Conservation (phyloP, 495 filamentous ascomycete genomes). For the Pseudotulostoma volvatum region DNA sequence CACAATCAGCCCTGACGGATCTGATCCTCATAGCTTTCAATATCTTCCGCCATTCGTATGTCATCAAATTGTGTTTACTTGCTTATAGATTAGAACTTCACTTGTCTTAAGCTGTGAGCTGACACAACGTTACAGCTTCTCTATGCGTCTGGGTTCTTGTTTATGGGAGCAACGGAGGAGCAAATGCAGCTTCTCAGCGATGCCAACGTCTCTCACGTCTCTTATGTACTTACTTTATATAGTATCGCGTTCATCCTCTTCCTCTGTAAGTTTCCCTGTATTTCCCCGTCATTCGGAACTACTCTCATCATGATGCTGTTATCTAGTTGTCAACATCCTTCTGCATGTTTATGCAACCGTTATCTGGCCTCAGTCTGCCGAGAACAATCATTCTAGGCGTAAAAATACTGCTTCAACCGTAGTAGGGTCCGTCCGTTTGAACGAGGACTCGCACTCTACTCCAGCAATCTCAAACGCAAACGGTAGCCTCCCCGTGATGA, state of each 20-base stretch:
- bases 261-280: slow-evolving; percentile 42
- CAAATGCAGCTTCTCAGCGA: slow-evolving; percentile 65
- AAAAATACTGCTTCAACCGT: no score
- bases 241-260: slow-evolving; percentile 81
- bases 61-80: slow-evolving; percentile 6
- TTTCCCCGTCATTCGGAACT: background rate
- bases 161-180: slow-evolving; percentile 95
- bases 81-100: background rate
- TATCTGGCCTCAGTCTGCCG: slow-evolving; percentile 31
- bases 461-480: slow-evolving; percentile 2
- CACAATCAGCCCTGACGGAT: slow-evolving; percentile 38
- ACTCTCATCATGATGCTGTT: background rate
- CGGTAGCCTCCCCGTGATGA: slow-evolving; percentile 16
- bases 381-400: slow-evolving; percentile 10
- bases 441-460: no score
- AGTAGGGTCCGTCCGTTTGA: no score
- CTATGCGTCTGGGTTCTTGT: slow-evolving; percentile 86
- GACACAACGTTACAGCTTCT: slow-evolving; percentile 44
- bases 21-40: slow-evolving; percentile 74
- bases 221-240: slow-evolving; percentile 81
- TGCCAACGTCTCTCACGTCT: slow-evolving; percentile 68
- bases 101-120: background rate
- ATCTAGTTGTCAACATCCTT: slow-evolving; percentile 57
- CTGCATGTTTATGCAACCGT: slow-evolving; percentile 63
- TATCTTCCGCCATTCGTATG: slow-evolving; percentile 81